Evolutionary conservation across 768 basidiomycete genomes (phyloP), one percentile per base, ranked within the genome.

Genomic region (Termitomyces sp.): DNA sequence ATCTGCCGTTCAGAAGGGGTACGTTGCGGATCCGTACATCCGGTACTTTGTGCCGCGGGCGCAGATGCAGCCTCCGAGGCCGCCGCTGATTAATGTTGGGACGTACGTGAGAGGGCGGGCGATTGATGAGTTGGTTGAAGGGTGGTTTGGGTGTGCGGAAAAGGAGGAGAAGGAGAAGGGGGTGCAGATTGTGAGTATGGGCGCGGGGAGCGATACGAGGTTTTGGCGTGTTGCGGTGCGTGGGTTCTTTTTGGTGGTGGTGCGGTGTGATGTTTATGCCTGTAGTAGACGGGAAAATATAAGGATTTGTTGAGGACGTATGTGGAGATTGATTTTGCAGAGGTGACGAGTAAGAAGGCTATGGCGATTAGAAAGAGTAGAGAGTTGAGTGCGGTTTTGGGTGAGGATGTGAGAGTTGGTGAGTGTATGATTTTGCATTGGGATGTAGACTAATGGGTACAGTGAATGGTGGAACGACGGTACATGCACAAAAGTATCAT

Each of bases 61-160:
- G 2, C 85, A 87, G 67, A 75, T 86, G 32, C 76, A 79, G 46
- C 81, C 83, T 56, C 80, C 83, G 2, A 81, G 90, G 1, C 89
- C 95, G 1, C 96, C 96, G 0, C 74, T 98, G 67, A 98, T 98
- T 79, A 98, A 98, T 72, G 80, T 96, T 46, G 97, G 97, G 18
- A 99, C 97, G 1, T 92, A 90, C 67, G 85, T 96, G 60, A 85
- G 96, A 60, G 87, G 91, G 0, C 78, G 82, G 58, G 92, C 86
- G 7, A 85, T 98, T 40, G 97, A 97, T 67, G 73, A 75, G 42
- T 83, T 96, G 13, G 85, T 96, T 0, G 74, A 85, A 33, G 73
- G 79, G 50, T 95, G 91, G 83, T 66, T 94, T 22, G 72, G 76
- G 18, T 66, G 80, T 18, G 79, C 81, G 1, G 69, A 72, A 45